Base-by-base conservation (phyloP, 345 rosid species). In the Heritiera littoralis region DNA sequence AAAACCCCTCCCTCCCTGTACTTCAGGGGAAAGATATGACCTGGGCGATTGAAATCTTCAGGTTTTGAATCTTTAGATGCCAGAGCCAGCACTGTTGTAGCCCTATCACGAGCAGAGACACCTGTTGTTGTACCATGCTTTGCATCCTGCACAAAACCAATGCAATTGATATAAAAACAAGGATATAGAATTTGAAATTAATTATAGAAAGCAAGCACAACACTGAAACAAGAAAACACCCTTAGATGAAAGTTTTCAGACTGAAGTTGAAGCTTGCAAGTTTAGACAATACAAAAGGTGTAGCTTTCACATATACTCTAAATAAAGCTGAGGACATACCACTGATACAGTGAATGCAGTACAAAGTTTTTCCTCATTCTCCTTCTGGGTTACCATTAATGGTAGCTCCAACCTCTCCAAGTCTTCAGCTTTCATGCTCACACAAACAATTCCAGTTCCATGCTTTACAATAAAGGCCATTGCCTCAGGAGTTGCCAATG, bases 331-430 rank as follows among this genome's bases (percentile, higher is more conserved):
- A 76, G 61, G 40, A 80, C 90, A 80, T 87, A 92, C 97, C 89
- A 93, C 98, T 15, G 99, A 83, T 43, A 95, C 93, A 0, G 97
- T 95, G 84, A 95, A 95, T 72, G 97, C 97, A 0, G 99, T 93
- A 54, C 86, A 64, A 73, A 92, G 96, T 70, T 87, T 91, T 80
- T 91, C 99, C 78, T 95, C 94, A 23, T 95, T 95, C 77, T 88
- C 99, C 84, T 91, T 93, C 14, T 86, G 91, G 0, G 84, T 78
- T 60, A 92, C 98, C 98, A 93, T 95, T 81, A 95, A 58, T 28
- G 98, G 99, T 78, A 95, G 96, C 66, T 95, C 89, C 84, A 93
- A 82, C 78, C 98, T 91, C 84, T 91, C 93, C 68, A 95, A 86
- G 83, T 91, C 97, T 81, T 89, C 89, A 17, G 84, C 91, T 79